Evolutionary conservation across 2,329 filamentous ascomycete genomes (phyloP), one percentile per base, ranked within the genome.

Genomic region (Byssothecium circinans): DNA sequence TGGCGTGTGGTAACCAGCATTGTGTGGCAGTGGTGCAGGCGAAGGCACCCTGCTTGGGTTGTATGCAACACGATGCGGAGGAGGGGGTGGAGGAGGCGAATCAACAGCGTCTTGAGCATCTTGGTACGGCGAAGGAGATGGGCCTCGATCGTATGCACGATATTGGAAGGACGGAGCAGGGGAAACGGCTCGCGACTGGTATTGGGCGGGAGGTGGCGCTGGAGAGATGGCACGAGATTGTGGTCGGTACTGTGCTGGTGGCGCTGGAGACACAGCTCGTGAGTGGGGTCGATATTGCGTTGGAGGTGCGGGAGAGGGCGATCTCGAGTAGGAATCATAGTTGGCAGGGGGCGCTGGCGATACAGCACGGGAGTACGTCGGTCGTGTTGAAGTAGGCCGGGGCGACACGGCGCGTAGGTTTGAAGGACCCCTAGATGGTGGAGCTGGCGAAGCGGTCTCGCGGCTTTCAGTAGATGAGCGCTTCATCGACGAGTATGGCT

Each of bases 31-130:
- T 10, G 29, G 29, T 37, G 62, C 63, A 8, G 70, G 68, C 17
- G 69, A 72, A 4, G 65, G 64, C 6, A 53, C 61, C 59, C 67
- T 61, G 52, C 67, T 74, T 2, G 70, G 73, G 53, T 76, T 75
- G 50, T 84, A 80, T 6, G 75, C 74, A 35, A 83, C 74, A 52
- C 83, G 79, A 70, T 91, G 89, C 7, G 91, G 86, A 54, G 95
- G 91, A 6, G 91, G 90, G 8, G 91, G 91, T 2, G 90, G 85
- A 2, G 91, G 90, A 6, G 91, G 90, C 15, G 90, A 89, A 1
- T 91, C 90, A 7, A 91, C 89, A 8, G 87, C 87, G 17, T 75
- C 69, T 17, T 61, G 34, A 7, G 43, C 41, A n/a, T 54, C 51
- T 33, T 56, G 50, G 35, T 65, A 67, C 11, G 68, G 68, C 19